These are phyloP conservation scores for Marsdenia floribunda DNA, from an alignment of 257 asterid species.

Conservation along the genomic window DNA sequence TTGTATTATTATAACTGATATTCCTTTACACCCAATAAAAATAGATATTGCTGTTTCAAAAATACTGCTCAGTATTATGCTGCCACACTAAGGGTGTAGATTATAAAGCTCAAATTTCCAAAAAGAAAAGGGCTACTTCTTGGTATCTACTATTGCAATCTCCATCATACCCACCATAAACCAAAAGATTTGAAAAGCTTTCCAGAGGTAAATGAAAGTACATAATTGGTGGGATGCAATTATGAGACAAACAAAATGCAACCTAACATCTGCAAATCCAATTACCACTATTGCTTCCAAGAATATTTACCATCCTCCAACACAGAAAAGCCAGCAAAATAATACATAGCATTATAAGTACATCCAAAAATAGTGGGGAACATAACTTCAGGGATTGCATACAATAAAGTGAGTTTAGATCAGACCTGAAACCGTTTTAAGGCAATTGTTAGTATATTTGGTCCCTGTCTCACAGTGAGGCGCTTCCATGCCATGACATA, in stretches of 20 bases:
- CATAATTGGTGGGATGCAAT: neutral
- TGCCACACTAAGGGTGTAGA: neutral
- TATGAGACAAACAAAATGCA: neutral
- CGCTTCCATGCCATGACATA: constrained; percentile 98
- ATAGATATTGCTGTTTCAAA: neutral
- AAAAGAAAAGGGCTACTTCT: neutral
- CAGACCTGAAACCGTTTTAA: constrained; percentile 95
- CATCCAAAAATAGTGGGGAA: neutral
- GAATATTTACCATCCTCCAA: neutral
- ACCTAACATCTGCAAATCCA: neutral
- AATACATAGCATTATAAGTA: neutral
- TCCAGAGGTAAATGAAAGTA: neutral
- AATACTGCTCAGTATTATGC: neutral
- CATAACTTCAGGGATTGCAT: neutral
- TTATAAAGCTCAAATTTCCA: neutral
- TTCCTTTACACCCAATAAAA: neutral
- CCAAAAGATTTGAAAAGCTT: neutral
- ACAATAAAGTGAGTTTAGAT: neutral
- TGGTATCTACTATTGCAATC: neutral
- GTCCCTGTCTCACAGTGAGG: constrained; percentile 69
- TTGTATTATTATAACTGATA: neutral
- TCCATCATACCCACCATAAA: neutral
- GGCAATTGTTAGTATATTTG: constrained; percentile 94
- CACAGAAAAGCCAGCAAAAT: neutral
- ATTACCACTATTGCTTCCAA: neutral